These are phyloP conservation scores for Emmonsiellopsis sp. DNA, from an alignment of 2,329 filamentous ascomycete species.

Conservation along the genomic window DNA sequence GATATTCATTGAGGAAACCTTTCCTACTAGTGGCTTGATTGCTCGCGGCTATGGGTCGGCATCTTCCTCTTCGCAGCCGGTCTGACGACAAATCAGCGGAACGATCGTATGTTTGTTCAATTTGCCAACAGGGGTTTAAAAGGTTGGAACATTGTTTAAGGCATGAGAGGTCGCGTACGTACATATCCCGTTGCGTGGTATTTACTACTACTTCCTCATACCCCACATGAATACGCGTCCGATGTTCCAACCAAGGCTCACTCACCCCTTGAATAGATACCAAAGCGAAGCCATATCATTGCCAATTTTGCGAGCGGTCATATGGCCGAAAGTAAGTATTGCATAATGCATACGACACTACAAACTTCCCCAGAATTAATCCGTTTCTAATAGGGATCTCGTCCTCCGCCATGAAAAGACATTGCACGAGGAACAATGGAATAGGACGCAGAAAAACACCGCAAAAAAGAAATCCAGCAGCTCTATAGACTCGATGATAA, in stretches of 20 bases:
- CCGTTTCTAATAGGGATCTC: conserved; percentile 18
- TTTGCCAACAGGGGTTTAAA: conserved; percentile 24
- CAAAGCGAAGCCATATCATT: conserved; percentile 24
- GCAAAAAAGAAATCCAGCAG: background rate
- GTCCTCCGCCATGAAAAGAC: conserved; percentile 26
- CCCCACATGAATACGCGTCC: background rate
- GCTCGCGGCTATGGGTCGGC: background rate
- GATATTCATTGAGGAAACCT: background rate
- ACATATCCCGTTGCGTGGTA: background rate
- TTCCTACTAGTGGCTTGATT: background rate
- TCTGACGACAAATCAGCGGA: background rate
- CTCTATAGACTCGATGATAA: background rate
- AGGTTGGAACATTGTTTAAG: conserved; percentile 26
- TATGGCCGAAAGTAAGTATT: conserved; percentile 24
- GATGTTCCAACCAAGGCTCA: too few species aligned
- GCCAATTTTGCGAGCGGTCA: conserved; percentile 22
- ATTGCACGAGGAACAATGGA: conserved; percentile 21
- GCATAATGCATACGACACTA: background rate
- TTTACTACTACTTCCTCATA: background rate
- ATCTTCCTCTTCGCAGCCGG: background rate
- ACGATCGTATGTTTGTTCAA: conserved; percentile 12
- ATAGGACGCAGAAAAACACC: conserved; percentile 4
- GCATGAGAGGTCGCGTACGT: conserved; percentile 24
- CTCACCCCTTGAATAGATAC: conserved; percentile 14
- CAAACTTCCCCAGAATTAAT: conserved; percentile 2